Percentiles rank a stretch among this genome's conserved stretches.
Conservation (phyloP, 331 rosid genomes). For the Pyracantha coccinea region DNA sequence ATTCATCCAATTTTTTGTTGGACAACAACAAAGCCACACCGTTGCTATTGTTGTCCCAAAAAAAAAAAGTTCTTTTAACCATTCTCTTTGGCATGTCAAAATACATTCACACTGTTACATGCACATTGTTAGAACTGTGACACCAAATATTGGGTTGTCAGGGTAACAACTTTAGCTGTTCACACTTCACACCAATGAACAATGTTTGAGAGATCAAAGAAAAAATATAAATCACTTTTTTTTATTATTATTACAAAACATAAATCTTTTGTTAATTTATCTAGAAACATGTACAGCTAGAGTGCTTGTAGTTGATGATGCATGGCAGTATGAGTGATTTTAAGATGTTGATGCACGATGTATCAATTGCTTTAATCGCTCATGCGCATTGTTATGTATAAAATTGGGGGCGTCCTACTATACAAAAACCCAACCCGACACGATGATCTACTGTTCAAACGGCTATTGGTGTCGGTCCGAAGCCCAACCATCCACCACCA, state of each 20-base stretch:
- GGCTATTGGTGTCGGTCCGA: not conserved
- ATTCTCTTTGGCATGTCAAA: not conserved
- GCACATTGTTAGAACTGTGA: not conserved
- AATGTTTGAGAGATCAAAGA: not conserved
- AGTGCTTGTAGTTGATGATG: not conserved
- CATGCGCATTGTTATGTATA: no score
- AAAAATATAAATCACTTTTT: not conserved
- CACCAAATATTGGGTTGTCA: not conserved
- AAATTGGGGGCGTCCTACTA: no score
- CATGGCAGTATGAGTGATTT: not conserved
- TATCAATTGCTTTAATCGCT: no score
- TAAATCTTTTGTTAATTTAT: not conserved
- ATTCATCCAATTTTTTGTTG: not conserved
- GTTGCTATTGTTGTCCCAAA: not conserved
- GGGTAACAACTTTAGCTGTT: not conserved
- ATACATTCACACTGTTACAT: not conserved
- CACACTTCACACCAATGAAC: not conserved
- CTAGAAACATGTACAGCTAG: not conserved
- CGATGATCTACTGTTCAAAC: not conserved
- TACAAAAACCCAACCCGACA: not conserved
- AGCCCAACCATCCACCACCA: constrained; percentile 4
- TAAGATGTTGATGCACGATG: not conserved
- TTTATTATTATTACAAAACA: not conserved
- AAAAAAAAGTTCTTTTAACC: not conserved
- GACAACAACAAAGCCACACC: not conserved